Base-by-base conservation (phyloP, 2,329 filamentous ascomycete genomes). In the Fusarium azukiicola region DNA sequence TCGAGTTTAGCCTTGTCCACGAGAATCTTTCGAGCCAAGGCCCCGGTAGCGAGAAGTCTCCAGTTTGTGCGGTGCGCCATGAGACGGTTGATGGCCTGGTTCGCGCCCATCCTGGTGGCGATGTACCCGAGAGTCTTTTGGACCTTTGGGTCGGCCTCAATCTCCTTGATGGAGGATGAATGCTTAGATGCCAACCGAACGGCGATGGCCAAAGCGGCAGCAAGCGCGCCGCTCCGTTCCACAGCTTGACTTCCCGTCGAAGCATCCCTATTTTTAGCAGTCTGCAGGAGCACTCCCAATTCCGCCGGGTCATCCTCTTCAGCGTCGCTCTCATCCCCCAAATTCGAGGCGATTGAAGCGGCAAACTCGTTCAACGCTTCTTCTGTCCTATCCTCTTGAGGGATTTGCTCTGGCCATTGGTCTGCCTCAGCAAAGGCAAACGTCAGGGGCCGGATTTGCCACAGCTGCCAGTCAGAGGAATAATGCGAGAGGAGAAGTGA, bases 401-500 rank as follows among this genome's bases (percentile, higher is more conserved):
- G 27, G 5, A 81, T 80, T 19, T 79, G 71, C 1, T 80, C 74
- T 6, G 80, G 80, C 78, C 78, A 81, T 50, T 50, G 32, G 13
- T 66, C 23, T 3, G 40, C 63, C n/a, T 74, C 80, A 2, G 76
- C 80, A 17, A 81, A 81, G 8, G 71, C 80, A 8, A 79, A 64
- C 16, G 74, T 67, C 11, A 81, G 73, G 23, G 38, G 17, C 3
- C n/a, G 17, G 2, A 76, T 40, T 12, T 73, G 70, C 0, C 21
- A 21, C 4, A 67, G 74, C 50, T 82, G 80, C 80, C 80, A 81
- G 10, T 67, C n/a, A 2, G 78, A 78, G 4, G 76, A 69, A 32
- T 76, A 79, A 2, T 81, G 64, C 3, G 64, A 58, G 32, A 81
- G 78, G 16, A 81, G 67, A 9, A 82, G 73, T 42, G 80, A 80